A percentile compares a stretch with the other conserved stretches of the same genome.
Evolutionary conservation across 345 rosid genomes (phyloP).

Genomic region (Durio zibethinus): DNA sequence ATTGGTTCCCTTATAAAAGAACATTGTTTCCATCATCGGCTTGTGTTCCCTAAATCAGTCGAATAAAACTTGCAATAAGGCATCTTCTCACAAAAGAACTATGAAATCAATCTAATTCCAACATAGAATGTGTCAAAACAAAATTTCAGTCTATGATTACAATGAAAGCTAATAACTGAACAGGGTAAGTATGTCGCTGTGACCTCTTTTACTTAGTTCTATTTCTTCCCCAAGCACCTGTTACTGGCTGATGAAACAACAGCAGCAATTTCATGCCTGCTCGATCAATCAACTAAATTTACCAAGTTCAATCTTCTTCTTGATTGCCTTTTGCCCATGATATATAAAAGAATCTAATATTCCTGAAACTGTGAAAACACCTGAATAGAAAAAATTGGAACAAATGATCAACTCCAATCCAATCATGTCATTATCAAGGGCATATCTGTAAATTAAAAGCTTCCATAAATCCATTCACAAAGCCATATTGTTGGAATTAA

Average conservation of each 20-base stretch:
- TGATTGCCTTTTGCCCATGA: too few relatives aligned
- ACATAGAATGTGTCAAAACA: constrained; percentile 8
- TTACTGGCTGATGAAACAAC: too few relatives aligned
- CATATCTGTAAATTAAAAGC: not conserved
- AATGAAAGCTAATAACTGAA: not conserved
- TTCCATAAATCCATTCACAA: not conserved
- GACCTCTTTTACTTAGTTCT: not conserved
- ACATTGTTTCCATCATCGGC: too few relatives aligned
- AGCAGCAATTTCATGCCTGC: too few relatives aligned
- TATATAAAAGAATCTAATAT: too few relatives aligned
- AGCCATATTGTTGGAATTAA: not conserved
- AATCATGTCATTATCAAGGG: not conserved
- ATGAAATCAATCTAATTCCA: constrained; percentile 20
- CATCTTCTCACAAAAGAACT: constrained; percentile 8
- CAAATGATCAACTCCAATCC: not conserved
- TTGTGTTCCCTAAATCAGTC: too few relatives aligned
- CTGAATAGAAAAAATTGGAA: too few relatives aligned
- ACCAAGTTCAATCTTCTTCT: too few relatives aligned
- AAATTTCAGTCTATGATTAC: constrained; percentile 9
- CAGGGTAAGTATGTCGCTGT: not conserved
- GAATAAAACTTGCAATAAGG: too few relatives aligned
- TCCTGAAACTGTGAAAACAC: too few relatives aligned
- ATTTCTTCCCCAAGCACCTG: not conserved
- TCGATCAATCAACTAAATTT: too few relatives aligned
- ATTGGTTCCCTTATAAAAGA: too few relatives aligned